A percentile compares a stretch with the other conserved stretches of the same genome.
These are phyloP conservation scores for Sutorius eximius DNA, from an alignment of 1,284 basidiomycete genomes.

Conservation along the genomic window DNA sequence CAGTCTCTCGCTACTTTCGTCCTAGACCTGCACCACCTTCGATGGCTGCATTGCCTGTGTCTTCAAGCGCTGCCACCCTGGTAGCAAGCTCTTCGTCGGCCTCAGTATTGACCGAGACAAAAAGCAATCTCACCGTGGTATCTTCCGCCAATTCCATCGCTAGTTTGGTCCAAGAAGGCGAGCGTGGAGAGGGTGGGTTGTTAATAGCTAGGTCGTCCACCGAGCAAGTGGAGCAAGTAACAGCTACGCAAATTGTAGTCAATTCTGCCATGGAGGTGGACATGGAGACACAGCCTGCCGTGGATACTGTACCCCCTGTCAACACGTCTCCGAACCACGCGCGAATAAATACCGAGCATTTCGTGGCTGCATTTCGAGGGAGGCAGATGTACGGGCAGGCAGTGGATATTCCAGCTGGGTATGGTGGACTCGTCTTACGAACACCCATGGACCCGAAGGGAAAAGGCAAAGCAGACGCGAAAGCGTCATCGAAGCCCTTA, in stretches of 20 bases:
- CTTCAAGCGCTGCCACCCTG: conserved; percentile 19
- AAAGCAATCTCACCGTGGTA: conserved; percentile 2
- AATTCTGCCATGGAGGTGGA: conserved; percentile 1
- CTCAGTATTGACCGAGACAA: conserved; percentile 6
- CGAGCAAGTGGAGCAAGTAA: neutral
- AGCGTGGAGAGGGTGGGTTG: neutral
- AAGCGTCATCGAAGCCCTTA: neutral
- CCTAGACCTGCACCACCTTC: conserved; percentile 44
- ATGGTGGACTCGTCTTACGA: conserved; percentile 61
- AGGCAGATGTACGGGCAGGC: conserved; percentile 65
- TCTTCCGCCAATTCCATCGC: conserved; percentile 11
- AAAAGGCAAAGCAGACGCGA: conserved; percentile 17
- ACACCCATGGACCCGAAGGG: conserved; percentile 28
- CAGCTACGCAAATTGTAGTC: neutral
- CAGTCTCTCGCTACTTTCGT: conserved; percentile 70
- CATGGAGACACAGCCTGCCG: conserved; percentile 15
- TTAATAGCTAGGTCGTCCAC: neutral
- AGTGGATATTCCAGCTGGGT: conserved; percentile 63
- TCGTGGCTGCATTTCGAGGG: conserved; percentile 70
- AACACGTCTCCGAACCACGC: neutral
- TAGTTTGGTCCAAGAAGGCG: neutral
- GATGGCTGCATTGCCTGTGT: conserved; percentile 8
- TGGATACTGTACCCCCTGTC: neutral
- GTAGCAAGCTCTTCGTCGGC: conserved; percentile 15
- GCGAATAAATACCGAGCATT: conserved; percentile 34